Percentiles rank a stretch among this genome's conserved stretches.
These are phyloP conservation scores for Aspergillus hiratsukae DNA, from an alignment of 2,329 filamentous ascomycete genomes.

Conservation along the genomic window DNA sequence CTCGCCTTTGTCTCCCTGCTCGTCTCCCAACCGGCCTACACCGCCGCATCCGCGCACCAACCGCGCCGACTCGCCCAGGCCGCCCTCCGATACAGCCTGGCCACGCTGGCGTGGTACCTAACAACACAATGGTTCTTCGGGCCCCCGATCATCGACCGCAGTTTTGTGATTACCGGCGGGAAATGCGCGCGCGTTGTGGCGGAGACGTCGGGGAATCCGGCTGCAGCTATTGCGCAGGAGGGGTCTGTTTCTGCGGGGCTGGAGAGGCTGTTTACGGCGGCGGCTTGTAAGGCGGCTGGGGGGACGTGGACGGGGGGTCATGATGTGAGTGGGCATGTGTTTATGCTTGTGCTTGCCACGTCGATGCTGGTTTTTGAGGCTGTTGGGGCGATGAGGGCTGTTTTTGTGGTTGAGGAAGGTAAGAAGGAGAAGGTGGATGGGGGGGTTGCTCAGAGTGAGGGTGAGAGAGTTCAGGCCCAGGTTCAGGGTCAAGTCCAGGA, in stretches of 20 bases:
- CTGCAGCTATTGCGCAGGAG: constrained; percentile 1
- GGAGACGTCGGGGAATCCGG: constrained; percentile 34
- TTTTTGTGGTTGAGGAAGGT: constrained; percentile 47
- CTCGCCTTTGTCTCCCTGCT: constrained; percentile 67
- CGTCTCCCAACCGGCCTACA: constrained; percentile 59
- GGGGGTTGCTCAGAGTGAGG: constrained; percentile 2
- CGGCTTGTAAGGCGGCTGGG: constrained; percentile 76
- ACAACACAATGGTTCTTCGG: constrained; percentile 98
- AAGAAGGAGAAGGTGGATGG: constrained; percentile 28
- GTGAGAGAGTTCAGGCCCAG: constrained; percentile 25
- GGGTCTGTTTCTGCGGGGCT: constrained; percentile 27
- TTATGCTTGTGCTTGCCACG: constrained; percentile 80
- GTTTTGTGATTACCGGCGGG: constrained; percentile 84
- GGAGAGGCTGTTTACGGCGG: constrained; percentile 60
- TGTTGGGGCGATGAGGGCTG: constrained; percentile 47
- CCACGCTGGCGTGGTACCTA: constrained; percentile 75
- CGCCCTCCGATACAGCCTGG: constrained; percentile 61
- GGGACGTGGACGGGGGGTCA: constrained; percentile 89
- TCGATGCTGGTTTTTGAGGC: constrained; percentile 79
- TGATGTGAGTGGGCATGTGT: constrained; percentile 94
- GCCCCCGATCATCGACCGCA: constrained; percentile 80
- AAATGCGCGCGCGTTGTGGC: constrained; percentile 62
- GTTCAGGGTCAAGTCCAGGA: constrained; percentile 18
- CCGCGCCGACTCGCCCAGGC: constrained; percentile 55
- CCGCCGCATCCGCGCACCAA: constrained; percentile 40